A percentile compares a stretch with the other conserved stretches of the same genome.
Conservation (phyloP, 2,329 filamentous ascomycete genomes). For the Fusarium begoniae region DNA sequence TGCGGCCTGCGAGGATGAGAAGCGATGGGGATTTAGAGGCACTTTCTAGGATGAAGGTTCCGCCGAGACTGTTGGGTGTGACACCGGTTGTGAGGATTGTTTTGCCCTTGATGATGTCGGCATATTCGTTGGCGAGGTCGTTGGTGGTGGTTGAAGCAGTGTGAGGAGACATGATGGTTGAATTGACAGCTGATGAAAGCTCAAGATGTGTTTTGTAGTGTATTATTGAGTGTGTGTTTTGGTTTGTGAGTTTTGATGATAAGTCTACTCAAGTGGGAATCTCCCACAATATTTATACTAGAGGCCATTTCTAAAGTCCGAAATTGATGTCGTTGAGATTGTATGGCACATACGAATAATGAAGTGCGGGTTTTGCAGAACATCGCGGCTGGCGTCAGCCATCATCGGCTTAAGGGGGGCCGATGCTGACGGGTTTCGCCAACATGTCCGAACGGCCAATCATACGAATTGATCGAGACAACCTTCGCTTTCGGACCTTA, state of each 20-base stretch:
- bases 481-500: not conserved
- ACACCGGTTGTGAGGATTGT: constrained; percentile 55
- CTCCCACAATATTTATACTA: not conserved
- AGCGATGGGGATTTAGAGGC: constrained; percentile 52
- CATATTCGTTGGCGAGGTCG: constrained; percentile 44
- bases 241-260: not conserved
- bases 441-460: not conserved
- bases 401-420: constrained; percentile 2
- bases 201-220: not conserved
- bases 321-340: not conserved
- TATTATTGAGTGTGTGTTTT: not conserved
- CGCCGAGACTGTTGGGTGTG: constrained; percentile 52
- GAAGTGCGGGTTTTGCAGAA: not conserved
- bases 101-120: constrained; percentile 48
- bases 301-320: constrained; percentile 2
- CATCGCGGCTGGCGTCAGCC: constrained; percentile 36
- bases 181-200: not conserved
- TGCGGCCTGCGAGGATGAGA: constrained; percentile 59
- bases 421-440: not conserved
- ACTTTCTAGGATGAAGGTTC: constrained; percentile 48
- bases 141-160: constrained; percentile 35
- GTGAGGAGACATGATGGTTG: constrained; percentile 25
- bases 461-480: not conserved
- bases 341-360: not conserved
- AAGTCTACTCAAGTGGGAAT: not conserved